phyloP scores from a whole-genome alignment of 805 yeast genomes.

The Metschnikowia picachoensis region DNA sequence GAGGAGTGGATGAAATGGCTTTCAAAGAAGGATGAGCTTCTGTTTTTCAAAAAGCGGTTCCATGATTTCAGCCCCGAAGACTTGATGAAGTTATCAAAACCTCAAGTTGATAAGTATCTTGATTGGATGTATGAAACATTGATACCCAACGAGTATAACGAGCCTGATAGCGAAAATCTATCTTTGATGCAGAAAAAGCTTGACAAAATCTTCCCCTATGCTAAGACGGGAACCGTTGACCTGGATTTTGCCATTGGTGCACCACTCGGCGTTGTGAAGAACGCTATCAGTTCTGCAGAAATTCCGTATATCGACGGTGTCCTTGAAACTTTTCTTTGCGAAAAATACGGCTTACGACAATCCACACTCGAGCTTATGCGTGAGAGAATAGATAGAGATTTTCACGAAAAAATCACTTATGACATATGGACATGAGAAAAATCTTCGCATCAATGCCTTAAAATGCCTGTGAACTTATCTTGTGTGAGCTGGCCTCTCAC shows the following conservation, averaged over 20 bases:
- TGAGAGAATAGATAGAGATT: conserved; percentile 1
- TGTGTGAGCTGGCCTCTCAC: too few species aligned
- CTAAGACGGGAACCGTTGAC: not conserved
- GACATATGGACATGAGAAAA: not conserved
- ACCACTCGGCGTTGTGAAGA: conserved; percentile 2
- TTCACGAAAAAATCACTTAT: not conserved
- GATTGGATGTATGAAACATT: conserved; percentile 45
- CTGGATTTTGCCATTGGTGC: too few species aligned
- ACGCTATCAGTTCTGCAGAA: conserved; percentile 4
- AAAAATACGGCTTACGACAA: conserved; percentile 3
- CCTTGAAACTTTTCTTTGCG: conserved; percentile 6
- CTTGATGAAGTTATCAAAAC: conserved; percentile 46
- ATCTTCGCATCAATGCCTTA: not conserved
- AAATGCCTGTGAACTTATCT: not conserved
- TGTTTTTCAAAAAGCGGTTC: conserved; percentile 7
- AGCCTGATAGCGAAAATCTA: conserved; percentile 14
- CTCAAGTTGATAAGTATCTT: conserved; percentile 44
- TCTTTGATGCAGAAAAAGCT: conserved; percentile 30
- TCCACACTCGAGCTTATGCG: not conserved
- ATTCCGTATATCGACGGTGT: not conserved
- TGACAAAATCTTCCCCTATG: conserved; percentile 27
- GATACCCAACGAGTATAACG: conserved; percentile 21
- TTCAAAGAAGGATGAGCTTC: conserved; percentile 5
- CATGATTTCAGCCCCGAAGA: conserved; percentile 22
- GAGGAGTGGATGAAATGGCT: conserved; percentile 23